phyloP scores from a whole-genome alignment of 257 asterid genomes.

The Solanum piurae region DNA sequence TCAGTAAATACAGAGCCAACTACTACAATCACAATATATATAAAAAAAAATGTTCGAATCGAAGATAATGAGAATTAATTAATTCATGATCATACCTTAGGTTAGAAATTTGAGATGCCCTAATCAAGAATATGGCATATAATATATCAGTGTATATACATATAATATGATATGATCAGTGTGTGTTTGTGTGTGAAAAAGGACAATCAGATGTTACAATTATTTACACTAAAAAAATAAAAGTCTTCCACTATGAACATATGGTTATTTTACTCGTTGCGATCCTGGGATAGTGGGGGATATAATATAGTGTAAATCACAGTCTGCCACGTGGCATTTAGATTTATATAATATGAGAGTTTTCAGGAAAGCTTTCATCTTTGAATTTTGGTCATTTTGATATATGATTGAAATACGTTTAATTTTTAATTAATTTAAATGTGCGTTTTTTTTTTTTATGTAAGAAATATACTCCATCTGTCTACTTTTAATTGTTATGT shows the following conservation, averaged over 20 bases:
- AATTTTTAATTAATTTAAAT: not conserved
- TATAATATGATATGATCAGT: not conserved
- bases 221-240: not conserved
- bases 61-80: not conserved
- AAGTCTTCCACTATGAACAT: not conserved
- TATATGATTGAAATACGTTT: not conserved
- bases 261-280: not conserved
- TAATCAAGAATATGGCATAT: conserved; percentile 8
- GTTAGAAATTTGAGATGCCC: not conserved
- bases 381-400: not conserved
- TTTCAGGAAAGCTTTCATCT: not conserved
- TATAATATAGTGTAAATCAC: not conserved
- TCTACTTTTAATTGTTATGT: not conserved
- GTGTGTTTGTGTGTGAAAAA: not conserved
- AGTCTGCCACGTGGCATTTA: not conserved
- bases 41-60: not conserved
- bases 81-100: not conserved
- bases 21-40: not conserved
- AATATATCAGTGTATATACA: not conserved
- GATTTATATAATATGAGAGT: not conserved
- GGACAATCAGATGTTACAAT: not conserved
- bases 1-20: not conserved
- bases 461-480: not conserved
- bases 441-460: not conserved
- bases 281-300: not conserved